Evolutionary conservation across 345 rosid genomes (phyloP), one percentile per base, ranked within the genome.

Genomic region (thale cress (Arabidopsis thaliana)): DNA sequence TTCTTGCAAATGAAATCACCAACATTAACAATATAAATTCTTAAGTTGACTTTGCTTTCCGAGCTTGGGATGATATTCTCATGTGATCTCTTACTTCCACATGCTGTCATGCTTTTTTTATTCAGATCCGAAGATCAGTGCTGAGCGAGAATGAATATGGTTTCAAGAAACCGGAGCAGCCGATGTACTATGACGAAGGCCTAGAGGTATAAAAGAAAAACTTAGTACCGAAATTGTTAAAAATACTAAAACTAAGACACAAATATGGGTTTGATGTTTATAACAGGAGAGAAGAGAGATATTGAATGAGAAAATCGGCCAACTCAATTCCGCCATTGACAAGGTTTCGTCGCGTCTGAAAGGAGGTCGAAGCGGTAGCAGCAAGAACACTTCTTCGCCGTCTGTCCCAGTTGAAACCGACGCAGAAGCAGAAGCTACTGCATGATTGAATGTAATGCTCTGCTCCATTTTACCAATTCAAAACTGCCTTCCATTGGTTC

Each of bases 281-380:
- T n/a, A 30, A 30, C 46, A 66, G 71, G 48, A 66, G 71, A 50
- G 59, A 60, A 86, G 93, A 83, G 86, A 84, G 83, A 86, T 91
- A 32, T 38, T 90, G 87, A 88, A 88, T 77, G 87, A 78, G 48
- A 93, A 93, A 82, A 85, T 88, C 81, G 75, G 82, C 80, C 98
- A 93, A 72, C 89, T 93, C 52, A 93, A 88, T 80, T 83, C 86
- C 72, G 98, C 96, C 38, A 93, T 90, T 30, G 96, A 90, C 85
- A 87, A 86, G 7, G 90, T 90, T 20, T 87, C 96, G 11, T 77
- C 91, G 12, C 90, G 94, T 22, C 78, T 93, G 80, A 87, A 88
- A 85, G 91, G 96, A 87, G 87, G 41, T 32, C 14, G 51, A n/a
- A 71, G 57, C 20, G 12, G 61, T 33, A 33, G 61, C 38, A 3